These are phyloP conservation scores for Tricholoma bakamatsutake DNA, from an alignment of 768 basidiomycete genomes.

Conservation along the genomic window DNA sequence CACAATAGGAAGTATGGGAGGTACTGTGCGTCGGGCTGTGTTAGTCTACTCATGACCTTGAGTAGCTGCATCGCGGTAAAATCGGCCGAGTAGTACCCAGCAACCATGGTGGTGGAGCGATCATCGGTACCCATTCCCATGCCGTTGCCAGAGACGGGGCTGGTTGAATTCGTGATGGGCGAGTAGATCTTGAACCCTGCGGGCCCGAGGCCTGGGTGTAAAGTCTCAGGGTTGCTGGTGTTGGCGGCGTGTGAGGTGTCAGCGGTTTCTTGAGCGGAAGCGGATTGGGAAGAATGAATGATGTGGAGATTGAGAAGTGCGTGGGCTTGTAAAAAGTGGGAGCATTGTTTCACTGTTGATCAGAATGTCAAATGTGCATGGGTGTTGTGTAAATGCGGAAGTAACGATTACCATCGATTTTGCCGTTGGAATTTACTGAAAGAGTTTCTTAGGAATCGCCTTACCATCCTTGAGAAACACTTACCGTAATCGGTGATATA, in stretches of 20 bases:
- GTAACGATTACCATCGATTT: constrained; percentile 51
- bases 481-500: constrained; percentile 70
- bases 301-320: constrained; percentile 81
- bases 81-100: constrained; percentile 51
- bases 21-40: constrained; percentile 54
- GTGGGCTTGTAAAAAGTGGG: constrained; percentile 83
- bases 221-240: constrained; percentile 38
- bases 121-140: constrained; percentile 16
- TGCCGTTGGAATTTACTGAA: constrained; percentile 70
- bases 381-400: background rate
- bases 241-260: constrained; percentile 28
- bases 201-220: constrained; percentile 54
- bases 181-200: constrained; percentile 62
- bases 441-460: background rate
- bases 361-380: constrained; percentile 1
- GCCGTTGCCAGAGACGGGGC: constrained; percentile 16
- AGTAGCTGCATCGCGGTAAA: constrained; percentile 78
- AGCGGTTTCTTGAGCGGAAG: constrained; percentile 26
- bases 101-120: constrained; percentile 27
- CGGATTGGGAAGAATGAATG: constrained; percentile 71
- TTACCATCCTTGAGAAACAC: constrained; percentile 14
- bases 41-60: constrained; percentile 75
- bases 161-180: constrained; percentile 29
- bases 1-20: constrained; percentile 80
- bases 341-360: constrained; percentile 62